Evolutionary conservation across 805 yeast genomes (phyloP).

Genomic region (Metschnikowia rubicola): DNA sequence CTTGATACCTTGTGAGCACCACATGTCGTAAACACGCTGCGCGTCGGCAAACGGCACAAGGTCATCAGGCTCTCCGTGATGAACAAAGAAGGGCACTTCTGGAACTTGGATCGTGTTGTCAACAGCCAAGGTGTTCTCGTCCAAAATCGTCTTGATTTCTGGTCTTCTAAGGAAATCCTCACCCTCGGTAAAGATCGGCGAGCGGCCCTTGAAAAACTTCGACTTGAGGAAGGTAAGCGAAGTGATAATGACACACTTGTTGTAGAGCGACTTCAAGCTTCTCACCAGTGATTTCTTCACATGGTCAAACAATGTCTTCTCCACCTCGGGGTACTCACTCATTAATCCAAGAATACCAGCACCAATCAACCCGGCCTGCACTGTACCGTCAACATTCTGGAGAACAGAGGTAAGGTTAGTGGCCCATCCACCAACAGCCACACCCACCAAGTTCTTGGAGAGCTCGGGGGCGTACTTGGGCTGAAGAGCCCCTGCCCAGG

Average conservation of each 20-base stretch:
- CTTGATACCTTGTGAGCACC: slow-evolving; percentile 27
- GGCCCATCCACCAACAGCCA: slow-evolving; percentile 16
- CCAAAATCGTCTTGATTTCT: slow-evolving; percentile 2
- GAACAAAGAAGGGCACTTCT: slow-evolving; percentile 8
- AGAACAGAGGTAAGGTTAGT: slow-evolving; percentile 31
- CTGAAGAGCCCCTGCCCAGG: slow-evolving; percentile 36
- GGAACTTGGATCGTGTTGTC: slow-evolving; percentile 13
- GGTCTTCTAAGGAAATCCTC: slow-evolving; percentile 4
- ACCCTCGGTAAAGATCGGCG: no score
- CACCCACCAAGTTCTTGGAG: slow-evolving; percentile 24
- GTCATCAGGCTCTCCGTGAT: slow-evolving; percentile 2
- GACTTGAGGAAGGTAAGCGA: slow-evolving; percentile 3
- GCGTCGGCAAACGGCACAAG: slow-evolving; percentile 23
- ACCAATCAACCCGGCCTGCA: slow-evolving; percentile 30
- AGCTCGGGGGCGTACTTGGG: slow-evolving; percentile 37
- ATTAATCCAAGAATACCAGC: slow-evolving; percentile 29
- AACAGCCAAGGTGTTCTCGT: slow-evolving; percentile 2
- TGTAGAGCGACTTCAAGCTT: background rate
- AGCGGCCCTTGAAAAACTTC: no score
- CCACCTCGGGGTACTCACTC: slow-evolving; percentile 30
- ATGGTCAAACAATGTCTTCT: background rate
- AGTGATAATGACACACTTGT: slow-evolving; percentile 6
- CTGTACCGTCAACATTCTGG: slow-evolving; percentile 22
- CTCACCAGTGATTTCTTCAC: background rate
- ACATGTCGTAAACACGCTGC: slow-evolving; percentile 22